Conservation (phyloP, 108 stramenopile species). For the Skeletonema menzelii region DNA sequence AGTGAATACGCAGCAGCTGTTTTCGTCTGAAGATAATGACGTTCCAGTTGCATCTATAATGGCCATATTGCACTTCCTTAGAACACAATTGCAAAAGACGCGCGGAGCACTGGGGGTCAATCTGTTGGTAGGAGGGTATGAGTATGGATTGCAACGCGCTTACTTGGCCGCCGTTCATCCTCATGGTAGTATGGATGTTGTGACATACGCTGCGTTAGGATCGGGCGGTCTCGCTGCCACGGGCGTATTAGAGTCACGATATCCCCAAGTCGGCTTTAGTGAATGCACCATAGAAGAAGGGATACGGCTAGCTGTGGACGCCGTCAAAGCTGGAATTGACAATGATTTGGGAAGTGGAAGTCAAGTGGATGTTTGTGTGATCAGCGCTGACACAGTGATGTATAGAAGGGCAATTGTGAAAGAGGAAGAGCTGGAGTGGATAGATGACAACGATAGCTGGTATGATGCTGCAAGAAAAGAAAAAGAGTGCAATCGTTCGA, state of each 20-base stretch:
- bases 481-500: not conserved
- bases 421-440: constrained; percentile 35
- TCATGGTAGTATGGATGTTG: constrained; percentile 78
- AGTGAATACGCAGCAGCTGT: not conserved
- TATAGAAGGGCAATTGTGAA: constrained; percentile 37
- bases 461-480: not conserved
- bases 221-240: constrained; percentile 86
- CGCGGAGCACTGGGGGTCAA: constrained; percentile 70
- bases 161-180: constrained; percentile 75
- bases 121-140: constrained; percentile 76
- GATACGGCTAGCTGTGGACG: constrained; percentile 58
- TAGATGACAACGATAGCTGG: not conserved
- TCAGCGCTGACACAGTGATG: constrained; percentile 20
- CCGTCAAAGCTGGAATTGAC: constrained; percentile 74
- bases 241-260: constrained; percentile 70
- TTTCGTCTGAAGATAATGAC: not conserved
- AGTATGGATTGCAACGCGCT: constrained; percentile 34
- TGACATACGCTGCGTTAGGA: constrained; percentile 80
- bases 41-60: constrained; percentile 38
- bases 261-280: constrained; percentile 22
- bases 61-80: constrained; percentile 50
- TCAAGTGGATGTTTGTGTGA: constrained; percentile 45
- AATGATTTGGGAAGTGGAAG: constrained; percentile 90
- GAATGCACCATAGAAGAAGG: constrained; percentile 60
- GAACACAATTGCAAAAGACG: constrained; percentile 49